Evolutionary conservation across 2,329 filamentous ascomycete species (phyloP).

Genomic region (Acrodontium crateriforme): DNA sequence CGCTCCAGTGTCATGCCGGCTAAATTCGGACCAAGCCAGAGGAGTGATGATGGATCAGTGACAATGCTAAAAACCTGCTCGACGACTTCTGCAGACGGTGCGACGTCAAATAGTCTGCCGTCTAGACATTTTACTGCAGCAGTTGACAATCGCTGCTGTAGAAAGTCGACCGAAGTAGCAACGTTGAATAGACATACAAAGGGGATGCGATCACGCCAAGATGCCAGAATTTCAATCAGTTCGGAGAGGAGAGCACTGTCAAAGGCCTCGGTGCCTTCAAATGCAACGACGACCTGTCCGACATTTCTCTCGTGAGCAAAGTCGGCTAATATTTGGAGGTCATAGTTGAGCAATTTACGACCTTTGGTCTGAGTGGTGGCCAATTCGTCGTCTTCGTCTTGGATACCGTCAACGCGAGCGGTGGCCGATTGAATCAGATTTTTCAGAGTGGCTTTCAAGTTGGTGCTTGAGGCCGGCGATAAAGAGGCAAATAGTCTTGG

Average conservation of each 20-base stretch:
- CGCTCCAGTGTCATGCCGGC: slow-evolving; percentile 52
- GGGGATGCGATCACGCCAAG: slow-evolving; percentile 62
- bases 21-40: slow-evolving; percentile 52
- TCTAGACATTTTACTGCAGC: slow-evolving; percentile 52
- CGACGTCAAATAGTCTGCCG: slow-evolving; percentile 64
- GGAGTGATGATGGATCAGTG: slow-evolving; percentile 39
- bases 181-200: slow-evolving; percentile 68
- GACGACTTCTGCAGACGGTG: slow-evolving; percentile 55
- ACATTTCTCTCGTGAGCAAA: slow-evolving; percentile 41
- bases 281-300: slow-evolving; percentile 53
- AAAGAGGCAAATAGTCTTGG: slow-evolving; percentile 49
- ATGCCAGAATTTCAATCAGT: slow-evolving; percentile 51
- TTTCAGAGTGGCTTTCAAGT: slow-evolving; percentile 59
- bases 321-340: slow-evolving; percentile 55
- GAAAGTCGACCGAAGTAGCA: slow-evolving; percentile 67
- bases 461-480: slow-evolving; percentile 56
- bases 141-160: slow-evolving; percentile 60
- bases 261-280: slow-evolving; percentile 75
- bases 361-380: slow-evolving; percentile 11
- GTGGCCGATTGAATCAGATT: slow-evolving; percentile 57
- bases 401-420: slow-evolving; percentile 24
- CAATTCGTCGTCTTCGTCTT: slow-evolving; percentile 37
- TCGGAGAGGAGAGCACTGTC: slow-evolving; percentile 60
- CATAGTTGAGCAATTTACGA: slow-evolving; percentile 58
- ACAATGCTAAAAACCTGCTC: slow-evolving; percentile 60